phyloP scores from a whole-genome alignment of 306 rosid species.

The Crotalaria pallida region DNA sequence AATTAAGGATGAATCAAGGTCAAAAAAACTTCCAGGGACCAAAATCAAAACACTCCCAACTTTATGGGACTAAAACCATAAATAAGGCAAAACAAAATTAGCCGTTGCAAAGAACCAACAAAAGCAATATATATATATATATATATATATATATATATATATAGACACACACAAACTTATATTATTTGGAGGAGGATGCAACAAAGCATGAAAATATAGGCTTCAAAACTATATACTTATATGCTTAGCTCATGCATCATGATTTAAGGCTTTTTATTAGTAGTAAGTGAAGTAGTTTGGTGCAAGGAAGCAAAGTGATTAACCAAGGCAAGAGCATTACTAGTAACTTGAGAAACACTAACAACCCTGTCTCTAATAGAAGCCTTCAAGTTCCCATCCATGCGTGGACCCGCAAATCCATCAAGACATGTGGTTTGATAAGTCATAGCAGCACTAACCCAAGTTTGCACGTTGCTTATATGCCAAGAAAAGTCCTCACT shows the following conservation, averaged over 20 bases:
- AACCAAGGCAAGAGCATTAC: slow-evolving; percentile 69
- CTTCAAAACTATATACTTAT: not conserved
- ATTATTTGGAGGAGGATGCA: not conserved
- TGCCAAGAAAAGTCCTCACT: slow-evolving; percentile 52
- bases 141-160: no score
- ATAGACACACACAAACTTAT: not conserved
- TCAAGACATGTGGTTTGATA: slow-evolving; percentile 67
- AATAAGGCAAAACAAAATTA: no score
- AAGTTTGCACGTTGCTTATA: slow-evolving; percentile 67
- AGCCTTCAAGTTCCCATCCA: slow-evolving; percentile 38
- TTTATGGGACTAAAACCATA: no score
- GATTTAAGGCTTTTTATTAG: not conserved
- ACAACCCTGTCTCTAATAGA: slow-evolving; percentile 31
- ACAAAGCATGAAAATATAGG: not conserved
- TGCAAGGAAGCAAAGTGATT: slow-evolving; percentile 49
- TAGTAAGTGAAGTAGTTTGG: not conserved
- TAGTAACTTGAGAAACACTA: slow-evolving; percentile 55
- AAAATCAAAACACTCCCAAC: no score
- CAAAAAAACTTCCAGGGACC: no score
- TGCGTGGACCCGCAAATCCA: slow-evolving; percentile 28
- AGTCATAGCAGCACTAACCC: slow-evolving; percentile 81
- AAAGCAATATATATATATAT: no score
- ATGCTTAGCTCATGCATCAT: not conserved
- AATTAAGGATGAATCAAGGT: no score
- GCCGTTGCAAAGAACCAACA: no score